A percentile compares a stretch with the other conserved stretches of the same genome.
These are phyloP conservation scores for Pistacia integerrima DNA, from an alignment of 345 rosid species.

Conservation along the genomic window DNA sequence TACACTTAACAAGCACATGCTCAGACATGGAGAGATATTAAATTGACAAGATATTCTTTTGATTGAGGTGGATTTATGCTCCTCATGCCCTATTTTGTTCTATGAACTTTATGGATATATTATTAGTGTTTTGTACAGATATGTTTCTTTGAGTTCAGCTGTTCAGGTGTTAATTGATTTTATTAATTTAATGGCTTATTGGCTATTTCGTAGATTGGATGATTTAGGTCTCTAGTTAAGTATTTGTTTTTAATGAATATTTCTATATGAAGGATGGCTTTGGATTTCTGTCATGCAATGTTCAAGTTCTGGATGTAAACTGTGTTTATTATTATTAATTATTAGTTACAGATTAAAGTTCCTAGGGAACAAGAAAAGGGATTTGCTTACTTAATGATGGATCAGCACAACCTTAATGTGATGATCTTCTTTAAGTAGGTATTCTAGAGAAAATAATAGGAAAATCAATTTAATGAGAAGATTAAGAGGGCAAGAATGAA, in stretches of 20 bases:
- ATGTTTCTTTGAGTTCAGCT: not conserved
- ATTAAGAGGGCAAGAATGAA: no score
- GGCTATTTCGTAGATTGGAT: conserved; percentile 1
- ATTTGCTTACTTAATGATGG: not conserved
- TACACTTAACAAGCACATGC: not conserved
- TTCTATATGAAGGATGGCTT: no score
- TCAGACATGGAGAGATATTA: not conserved
- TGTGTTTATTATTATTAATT: not conserved
- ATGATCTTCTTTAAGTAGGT: not conserved
- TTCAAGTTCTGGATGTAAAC: no score
- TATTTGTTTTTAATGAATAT: not conserved
- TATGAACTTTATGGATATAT: not conserved
- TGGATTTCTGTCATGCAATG: no score
- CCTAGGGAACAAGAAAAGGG: not conserved
- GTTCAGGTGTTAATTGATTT: not conserved
- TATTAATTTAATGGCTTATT: conserved; percentile 7
- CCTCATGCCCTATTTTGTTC: not conserved
- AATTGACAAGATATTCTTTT: conserved; percentile 10
- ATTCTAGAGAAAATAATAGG: no score
- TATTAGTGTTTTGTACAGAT: not conserved
- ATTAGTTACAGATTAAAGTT: not conserved
- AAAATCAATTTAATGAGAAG: no score
- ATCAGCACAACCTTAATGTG: not conserved
- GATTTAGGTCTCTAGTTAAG: conserved; percentile 8
- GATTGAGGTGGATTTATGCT: not conserved